Evolutionary conservation across 768 basidiomycete species (phyloP).

Genomic region (Phanerochaete sordida): DNA sequence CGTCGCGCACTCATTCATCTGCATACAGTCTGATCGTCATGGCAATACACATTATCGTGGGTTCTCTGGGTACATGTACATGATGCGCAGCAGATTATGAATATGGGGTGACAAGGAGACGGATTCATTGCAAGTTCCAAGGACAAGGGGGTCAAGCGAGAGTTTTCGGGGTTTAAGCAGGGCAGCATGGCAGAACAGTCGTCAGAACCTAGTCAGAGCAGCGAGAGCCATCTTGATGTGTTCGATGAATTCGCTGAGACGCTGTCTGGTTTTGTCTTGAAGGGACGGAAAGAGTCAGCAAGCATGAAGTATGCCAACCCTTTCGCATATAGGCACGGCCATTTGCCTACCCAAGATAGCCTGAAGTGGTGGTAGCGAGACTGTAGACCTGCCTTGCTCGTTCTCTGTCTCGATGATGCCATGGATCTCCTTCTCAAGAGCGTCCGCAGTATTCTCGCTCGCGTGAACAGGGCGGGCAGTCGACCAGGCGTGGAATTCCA

Average conservation of each 20-base stretch:
- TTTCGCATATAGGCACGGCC: slow-evolving; percentile 1
- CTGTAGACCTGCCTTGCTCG: slow-evolving; percentile 34
- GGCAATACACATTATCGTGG: not conserved
- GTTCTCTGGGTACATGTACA: not conserved
- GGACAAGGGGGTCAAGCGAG: not conserved
- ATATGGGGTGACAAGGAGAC: not conserved
- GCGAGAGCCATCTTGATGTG: slow-evolving; percentile 32
- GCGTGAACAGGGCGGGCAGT: slow-evolving; percentile 30
- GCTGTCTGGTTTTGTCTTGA: slow-evolving; percentile 30
- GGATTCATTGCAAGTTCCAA: not conserved
- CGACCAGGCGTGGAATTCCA: slow-evolving; percentile 36
- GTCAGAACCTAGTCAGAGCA: slow-evolving; percentile 24
- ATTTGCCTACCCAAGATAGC: slow-evolving; percentile 25
- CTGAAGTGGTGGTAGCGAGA: not conserved
- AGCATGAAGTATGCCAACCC: not conserved
- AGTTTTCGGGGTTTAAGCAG: no score
- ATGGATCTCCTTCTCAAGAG: slow-evolving; percentile 27
- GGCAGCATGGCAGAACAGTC: not conserved
- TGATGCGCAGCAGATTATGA: not conserved
- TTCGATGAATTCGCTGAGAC: slow-evolving; percentile 28
- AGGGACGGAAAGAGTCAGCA: not conserved
- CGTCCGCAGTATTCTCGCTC: slow-evolving; percentile 24
- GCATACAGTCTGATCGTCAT: slow-evolving; percentile 3
- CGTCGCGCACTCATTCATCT: not conserved
- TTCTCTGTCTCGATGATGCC: slow-evolving; percentile 25